These are phyloP conservation scores for Coleophoma crateriformis DNA, from an alignment of 2,329 filamentous ascomycete species.

Conservation along the genomic window DNA sequence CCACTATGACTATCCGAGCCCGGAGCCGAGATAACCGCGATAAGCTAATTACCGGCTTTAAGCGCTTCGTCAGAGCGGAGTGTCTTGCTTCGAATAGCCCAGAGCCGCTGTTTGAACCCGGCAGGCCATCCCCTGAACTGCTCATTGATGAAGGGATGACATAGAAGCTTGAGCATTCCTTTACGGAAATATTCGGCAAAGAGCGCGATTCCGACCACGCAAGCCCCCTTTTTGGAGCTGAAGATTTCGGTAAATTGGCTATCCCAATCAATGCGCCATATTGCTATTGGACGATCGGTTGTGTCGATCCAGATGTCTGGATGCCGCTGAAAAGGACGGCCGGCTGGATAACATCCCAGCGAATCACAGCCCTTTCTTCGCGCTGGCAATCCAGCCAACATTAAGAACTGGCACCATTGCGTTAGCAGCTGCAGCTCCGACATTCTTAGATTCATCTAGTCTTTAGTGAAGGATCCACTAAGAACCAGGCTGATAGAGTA, in stretches of 20 bases:
- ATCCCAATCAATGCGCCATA: conserved; percentile 30
- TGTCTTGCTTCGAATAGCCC: background rate
- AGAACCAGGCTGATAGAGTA: too few species aligned
- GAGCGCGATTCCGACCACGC: too few species aligned
- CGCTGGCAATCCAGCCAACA: conserved; percentile 49
- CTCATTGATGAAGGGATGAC: conserved; percentile 1
- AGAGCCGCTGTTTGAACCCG: too few species aligned
- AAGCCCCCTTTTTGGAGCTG: too few species aligned
- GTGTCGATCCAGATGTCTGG: conserved; percentile 40
- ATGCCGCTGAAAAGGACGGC: conserved; percentile 36
- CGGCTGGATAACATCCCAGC: conserved; percentile 34
- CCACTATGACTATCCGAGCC: background rate
- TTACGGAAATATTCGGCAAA: too few species aligned
- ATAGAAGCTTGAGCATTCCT: background rate
- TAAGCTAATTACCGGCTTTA: background rate
- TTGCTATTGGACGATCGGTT: conserved; percentile 51
- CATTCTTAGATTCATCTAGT: conserved; percentile 4
- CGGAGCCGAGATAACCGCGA: background rate
- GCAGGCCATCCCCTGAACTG: background rate
- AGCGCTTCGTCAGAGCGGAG: conserved; percentile 3
- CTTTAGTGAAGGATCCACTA: too few species aligned
- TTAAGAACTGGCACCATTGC: conserved; percentile 43
- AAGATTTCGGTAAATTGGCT: conserved; percentile 18
- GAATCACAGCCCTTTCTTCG: conserved; percentile 52
- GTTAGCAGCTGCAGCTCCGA: conserved; percentile 40